These are phyloP conservation scores for Podospora didyma DNA, from an alignment of 495 filamentous ascomycete genomes.

Conservation along the genomic window DNA sequence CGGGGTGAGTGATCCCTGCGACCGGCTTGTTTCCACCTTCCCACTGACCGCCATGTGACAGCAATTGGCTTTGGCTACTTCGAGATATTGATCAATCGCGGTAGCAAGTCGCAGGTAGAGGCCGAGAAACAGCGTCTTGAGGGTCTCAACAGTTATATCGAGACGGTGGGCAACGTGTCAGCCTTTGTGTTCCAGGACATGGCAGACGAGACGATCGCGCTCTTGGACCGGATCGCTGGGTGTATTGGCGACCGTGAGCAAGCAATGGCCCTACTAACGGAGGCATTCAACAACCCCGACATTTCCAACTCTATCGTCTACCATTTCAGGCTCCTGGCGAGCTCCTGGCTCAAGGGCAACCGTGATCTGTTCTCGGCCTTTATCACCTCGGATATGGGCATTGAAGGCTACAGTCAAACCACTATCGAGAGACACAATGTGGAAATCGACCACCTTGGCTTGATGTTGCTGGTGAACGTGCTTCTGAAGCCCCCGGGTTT, in stretches of 20 bases:
- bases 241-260: constrained; percentile 51
- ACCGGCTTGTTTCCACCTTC: background rate
- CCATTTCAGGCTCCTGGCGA: constrained; percentile 70
- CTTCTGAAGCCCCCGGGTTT: constrained; percentile 77
- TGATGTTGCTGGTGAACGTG: constrained; percentile 72
- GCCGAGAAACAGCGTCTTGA: constrained; percentile 68
- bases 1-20: constrained; percentile 61
- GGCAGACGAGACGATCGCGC: constrained; percentile 63
- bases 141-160: constrained; percentile 64
- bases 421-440: constrained; percentile 68
- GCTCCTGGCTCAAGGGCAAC: constrained; percentile 80
- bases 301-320: constrained; percentile 68
- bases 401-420: constrained; percentile 67
- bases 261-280: constrained; percentile 56
- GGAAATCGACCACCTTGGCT: constrained; percentile 86
- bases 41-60: constrained; percentile 33
- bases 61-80: constrained; percentile 93
- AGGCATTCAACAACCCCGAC: constrained; percentile 71
- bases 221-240: constrained; percentile 58
- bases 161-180: constrained; percentile 61
- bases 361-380: constrained; percentile 65
- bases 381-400: constrained; percentile 47
- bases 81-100: constrained; percentile 68
- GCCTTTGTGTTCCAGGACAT: constrained; percentile 76
- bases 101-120: constrained; percentile 59